phyloP scores from a whole-genome alignment of 2,329 filamentous ascomycete genomes.

The Paecilomyces formosus region DNA sequence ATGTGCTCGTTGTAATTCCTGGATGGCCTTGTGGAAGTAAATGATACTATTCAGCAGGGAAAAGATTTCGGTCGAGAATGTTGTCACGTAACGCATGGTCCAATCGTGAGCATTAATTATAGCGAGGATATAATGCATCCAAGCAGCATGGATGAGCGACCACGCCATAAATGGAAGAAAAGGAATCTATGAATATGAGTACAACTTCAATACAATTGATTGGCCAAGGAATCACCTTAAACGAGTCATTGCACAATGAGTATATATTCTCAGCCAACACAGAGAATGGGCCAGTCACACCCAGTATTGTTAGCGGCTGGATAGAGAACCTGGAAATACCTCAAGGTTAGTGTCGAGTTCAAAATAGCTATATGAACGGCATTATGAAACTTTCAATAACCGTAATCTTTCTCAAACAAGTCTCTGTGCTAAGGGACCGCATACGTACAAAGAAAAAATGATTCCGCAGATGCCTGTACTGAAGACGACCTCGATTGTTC shows the following conservation, averaged over 20 bases:
- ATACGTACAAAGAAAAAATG: constrained; percentile 51
- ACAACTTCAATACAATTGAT: background rate
- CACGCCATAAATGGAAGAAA: constrained; percentile 64
- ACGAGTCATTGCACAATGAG: constrained; percentile 47
- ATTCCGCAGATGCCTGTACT: constrained; percentile 58
- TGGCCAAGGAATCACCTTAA: constrained; percentile 36
- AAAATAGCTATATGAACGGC: too few species aligned
- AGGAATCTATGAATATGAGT: constrained; percentile 35
- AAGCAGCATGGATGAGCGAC: constrained; percentile 57
- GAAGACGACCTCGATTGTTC: constrained; percentile 60
- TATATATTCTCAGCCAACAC: constrained; percentile 61
- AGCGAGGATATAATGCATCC: constrained; percentile 58
- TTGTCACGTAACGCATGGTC: constrained; percentile 64
- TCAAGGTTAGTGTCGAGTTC: constrained; percentile 1
- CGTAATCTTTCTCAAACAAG: too few species aligned
- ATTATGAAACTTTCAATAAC: too few species aligned
- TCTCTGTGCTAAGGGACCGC: background rate
- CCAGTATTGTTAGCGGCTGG: constrained; percentile 58
- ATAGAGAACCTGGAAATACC: constrained; percentile 42
- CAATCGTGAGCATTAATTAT: constrained; percentile 63
- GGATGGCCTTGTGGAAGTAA: constrained; percentile 61
- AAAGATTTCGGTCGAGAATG: constrained; percentile 60
- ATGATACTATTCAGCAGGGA: constrained; percentile 60
- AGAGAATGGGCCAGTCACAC: constrained; percentile 61
- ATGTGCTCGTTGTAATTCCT: constrained; percentile 56